Percentiles rank a stretch among this genome's conserved stretches.
Conservation (phyloP, 75 land plant species). For the Isoetes taiwanensis region DNA sequence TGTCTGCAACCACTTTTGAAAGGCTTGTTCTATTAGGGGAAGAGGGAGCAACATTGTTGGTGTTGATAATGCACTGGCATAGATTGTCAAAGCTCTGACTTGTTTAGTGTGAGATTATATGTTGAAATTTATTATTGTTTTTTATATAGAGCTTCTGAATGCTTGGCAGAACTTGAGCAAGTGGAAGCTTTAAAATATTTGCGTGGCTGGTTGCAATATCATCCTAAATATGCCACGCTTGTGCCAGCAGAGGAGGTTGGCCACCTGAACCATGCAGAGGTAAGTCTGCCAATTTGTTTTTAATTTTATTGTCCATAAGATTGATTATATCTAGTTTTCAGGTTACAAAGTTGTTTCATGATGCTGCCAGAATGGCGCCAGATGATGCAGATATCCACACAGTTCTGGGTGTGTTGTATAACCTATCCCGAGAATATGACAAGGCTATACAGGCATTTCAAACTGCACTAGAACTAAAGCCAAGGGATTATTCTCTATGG, state of each 20-base stretch:
- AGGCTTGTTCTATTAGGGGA: too few species aligned
- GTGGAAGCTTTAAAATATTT: constrained; percentile 71
- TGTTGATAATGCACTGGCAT: too few species aligned
- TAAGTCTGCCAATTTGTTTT: constrained; percentile 19
- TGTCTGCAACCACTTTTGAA: too few species aligned
- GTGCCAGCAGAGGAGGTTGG: constrained; percentile 34
- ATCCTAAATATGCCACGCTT: constrained; percentile 71
- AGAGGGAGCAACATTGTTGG: too few species aligned
- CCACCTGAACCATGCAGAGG: constrained; percentile 54
- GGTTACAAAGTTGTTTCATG: constrained; percentile 74
- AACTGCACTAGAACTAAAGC: constrained; percentile 74
- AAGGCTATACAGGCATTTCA: constrained; percentile 67
- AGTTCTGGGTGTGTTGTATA: constrained; percentile 86
- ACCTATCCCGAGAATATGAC: constrained; percentile 87
- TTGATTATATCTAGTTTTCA: constrained; percentile 10
- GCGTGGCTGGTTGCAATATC: constrained; percentile 68
- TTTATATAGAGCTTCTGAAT: too few species aligned
- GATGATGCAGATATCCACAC: constrained; percentile 94
- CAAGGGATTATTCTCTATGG: constrained; percentile 94
- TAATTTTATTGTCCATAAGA: not conserved
- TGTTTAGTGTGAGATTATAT: too few species aligned
- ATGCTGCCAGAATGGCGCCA: constrained; percentile 77
- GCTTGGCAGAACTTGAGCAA: constrained; percentile 68
- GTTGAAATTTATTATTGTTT: too few species aligned
- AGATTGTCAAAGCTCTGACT: too few species aligned